Evolutionary conservation across 495 filamentous ascomycete species (phyloP).

Genomic region (Haplographium delicatum): DNA sequence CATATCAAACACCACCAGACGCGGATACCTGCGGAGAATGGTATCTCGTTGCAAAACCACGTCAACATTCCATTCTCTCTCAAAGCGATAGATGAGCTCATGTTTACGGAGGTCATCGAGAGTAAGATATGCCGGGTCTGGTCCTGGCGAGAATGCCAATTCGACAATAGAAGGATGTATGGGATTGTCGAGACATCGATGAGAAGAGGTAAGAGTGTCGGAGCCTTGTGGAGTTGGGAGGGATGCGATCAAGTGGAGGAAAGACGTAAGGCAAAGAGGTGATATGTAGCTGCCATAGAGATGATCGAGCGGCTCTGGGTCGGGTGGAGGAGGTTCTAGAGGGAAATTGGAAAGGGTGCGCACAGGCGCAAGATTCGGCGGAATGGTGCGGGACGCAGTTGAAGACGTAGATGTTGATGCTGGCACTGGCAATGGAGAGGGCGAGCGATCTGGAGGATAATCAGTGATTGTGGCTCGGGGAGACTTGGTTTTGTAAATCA

Average conservation of each 20-base stretch:
- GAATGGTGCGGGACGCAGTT: conserved; percentile 30
- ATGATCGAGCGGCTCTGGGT: conserved; percentile 65
- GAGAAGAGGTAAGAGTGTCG: conserved; percentile 55
- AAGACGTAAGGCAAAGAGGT: conserved; percentile 75
- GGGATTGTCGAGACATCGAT: conserved; percentile 62
- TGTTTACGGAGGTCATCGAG: conserved; percentile 68
- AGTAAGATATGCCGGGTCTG: conserved; percentile 60
- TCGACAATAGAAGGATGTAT: conserved; percentile 62
- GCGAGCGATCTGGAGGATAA: conserved; percentile 21
- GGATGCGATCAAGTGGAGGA: conserved; percentile 68
- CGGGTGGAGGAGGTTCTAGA: conserved; percentile 60
- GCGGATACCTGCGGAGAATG: conserved; percentile 69
- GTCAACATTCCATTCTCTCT: conserved; percentile 84
- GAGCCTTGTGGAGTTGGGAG: conserved; percentile 51
- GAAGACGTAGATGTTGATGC: no score
- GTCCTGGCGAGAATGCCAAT: conserved; percentile 62
- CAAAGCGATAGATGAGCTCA: conserved; percentile 75
- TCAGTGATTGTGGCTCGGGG: conserved; percentile 31
- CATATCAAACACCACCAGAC: conserved; percentile 94
- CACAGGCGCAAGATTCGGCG: conserved; percentile 55
- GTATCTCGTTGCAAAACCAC: conserved; percentile 65
- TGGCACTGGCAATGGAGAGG: no score
- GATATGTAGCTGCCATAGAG: conserved; percentile 73
- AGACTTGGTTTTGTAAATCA: conserved; percentile 59
- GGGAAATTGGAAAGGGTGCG: conserved; percentile 64